Evolutionary conservation across 192 early-diverging fungal genomes (phyloP).

Genomic region (Linnemannia zychae): DNA sequence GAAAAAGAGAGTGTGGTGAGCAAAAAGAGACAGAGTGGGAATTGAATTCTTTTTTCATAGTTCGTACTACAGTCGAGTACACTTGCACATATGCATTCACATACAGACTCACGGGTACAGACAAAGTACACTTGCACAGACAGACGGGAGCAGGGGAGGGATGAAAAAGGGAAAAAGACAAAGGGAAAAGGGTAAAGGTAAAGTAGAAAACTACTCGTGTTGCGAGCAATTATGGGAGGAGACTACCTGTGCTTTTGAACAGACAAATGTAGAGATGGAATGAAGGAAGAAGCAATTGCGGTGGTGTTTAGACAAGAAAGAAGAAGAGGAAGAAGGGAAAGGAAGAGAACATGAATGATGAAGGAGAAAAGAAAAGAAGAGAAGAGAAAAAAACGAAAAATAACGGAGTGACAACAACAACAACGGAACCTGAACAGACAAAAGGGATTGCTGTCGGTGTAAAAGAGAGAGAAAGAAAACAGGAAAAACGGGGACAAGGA

Average conservation of each 20-base stretch:
- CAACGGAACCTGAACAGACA: not conserved
- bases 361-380: not conserved
- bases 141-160: not conserved
- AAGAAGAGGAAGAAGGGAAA: not conserved
- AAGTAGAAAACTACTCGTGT: not conserved
- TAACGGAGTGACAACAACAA: not conserved
- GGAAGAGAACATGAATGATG: not conserved
- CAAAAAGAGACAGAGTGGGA: not conserved
- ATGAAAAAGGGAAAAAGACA: not conserved
- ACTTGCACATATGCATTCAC: not conserved
- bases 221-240: too few relatives aligned
- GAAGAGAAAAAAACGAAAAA: not conserved
- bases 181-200: not conserved
- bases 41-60: not conserved
- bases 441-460: not conserved
- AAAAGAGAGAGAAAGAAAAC: not conserved
- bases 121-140: not conserved
- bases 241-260: too few relatives aligned
- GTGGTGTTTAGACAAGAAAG: not conserved
- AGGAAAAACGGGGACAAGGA: not conserved
- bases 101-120: not conserved
- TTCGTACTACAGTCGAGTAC: not conserved
- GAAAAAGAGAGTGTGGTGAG: not conserved
- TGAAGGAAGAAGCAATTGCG: not conserved
- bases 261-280: not conserved